Evolutionary conservation across 2,329 filamentous ascomycete species (phyloP), one percentile per base, ranked within the genome.

Genomic region (Cladosporium sphaerospermum): DNA sequence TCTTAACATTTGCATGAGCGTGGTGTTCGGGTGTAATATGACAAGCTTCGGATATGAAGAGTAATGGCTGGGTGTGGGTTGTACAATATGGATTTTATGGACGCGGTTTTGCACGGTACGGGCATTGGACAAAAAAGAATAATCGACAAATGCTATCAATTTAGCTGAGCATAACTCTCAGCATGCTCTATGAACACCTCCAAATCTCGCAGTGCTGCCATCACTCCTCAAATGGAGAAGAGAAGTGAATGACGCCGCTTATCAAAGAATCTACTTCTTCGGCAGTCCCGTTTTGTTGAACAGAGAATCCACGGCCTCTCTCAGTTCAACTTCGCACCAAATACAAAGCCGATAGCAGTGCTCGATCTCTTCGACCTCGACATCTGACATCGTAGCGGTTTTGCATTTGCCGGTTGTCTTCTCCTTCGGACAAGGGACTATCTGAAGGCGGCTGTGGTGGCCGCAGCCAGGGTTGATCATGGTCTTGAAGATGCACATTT

Each of bases 381-480:
- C 39, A 2, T 31, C 16, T 34, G 37, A 36, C 13, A 48, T 19
- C 23, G 23, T 28, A 5, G 23, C 7, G 4, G n/a, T 28, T 13
- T 37, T 23, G 23, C 45, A 48, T 8, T 48, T 39, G 13, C 23
- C n/a, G 37, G 4, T 32, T 16, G 10, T 28, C 40, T 2, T 34
- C 45, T 18, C 33, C 19, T 13, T 40, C 34, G 45, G 36, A 48
- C 19, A 41, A 10, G 23, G 23, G 5, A 32, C 4, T n/a, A 18
- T 48, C 6, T 40, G 13, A 19, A 31, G 36, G 5, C 39, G 28
- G 23, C 36, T 40, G 13, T 48, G 19, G n/a, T 48, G 45, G 45
- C 45, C 45, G 10, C 45, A 48, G 34, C 45, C 23, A 32, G 45
- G 45, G 45, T 48, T 36, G 14, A 39, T 18, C 45, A 28, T 28